Evolutionary conservation across 1,284 basidiomycete species (phyloP), one percentile per base, ranked within the genome.

Genomic region (Ustilago sp.): DNA sequence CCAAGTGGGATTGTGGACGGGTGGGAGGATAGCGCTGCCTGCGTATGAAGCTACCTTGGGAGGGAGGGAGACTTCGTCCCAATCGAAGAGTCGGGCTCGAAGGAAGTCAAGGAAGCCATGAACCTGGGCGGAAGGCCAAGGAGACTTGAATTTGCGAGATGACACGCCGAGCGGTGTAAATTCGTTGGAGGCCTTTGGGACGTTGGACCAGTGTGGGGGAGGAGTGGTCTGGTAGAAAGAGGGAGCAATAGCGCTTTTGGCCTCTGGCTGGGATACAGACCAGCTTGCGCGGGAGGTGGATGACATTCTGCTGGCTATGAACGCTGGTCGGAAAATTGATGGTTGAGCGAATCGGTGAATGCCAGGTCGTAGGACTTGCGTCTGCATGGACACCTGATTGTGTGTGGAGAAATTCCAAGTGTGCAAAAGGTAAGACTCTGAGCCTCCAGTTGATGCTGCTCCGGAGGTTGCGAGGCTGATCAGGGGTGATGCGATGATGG

Each of bases 21-120:
- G 66, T 9, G 75, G 75, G 0, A 77, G 70, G 11, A 48, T 58
- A 6, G 75, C 61, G 8, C 43, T 53, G 17, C 64, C 65, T 0
- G 50, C 39, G 13, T 57, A 59, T 28, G 62, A 32, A 12, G 71
- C 67, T 2, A 43, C 51, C 31, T 76, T 75, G 38, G 74, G 73
- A 7, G 72, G 71, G 17, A 74, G 64, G 1, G 78, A 72, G 12
- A 48, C 50, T 32, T 80, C 79, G 55, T 81, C 74, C 80, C 80
- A 81, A 15, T 81, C 80, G 31, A 80, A 79, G 0, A 81, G 60
- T 12, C 80, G 57, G 2, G 75, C 70, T 1, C 71, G 67, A 15
- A 81, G 39, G 56, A 81, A 81, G 23, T 52, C 47, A 3, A 81
- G 47, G n/a, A 79, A 23, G n/a, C 61, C 61, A 19, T 78, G 67